These are phyloP conservation scores for Lactarius vividus DNA, from an alignment of 768 basidiomycete species.

Conservation along the genomic window DNA sequence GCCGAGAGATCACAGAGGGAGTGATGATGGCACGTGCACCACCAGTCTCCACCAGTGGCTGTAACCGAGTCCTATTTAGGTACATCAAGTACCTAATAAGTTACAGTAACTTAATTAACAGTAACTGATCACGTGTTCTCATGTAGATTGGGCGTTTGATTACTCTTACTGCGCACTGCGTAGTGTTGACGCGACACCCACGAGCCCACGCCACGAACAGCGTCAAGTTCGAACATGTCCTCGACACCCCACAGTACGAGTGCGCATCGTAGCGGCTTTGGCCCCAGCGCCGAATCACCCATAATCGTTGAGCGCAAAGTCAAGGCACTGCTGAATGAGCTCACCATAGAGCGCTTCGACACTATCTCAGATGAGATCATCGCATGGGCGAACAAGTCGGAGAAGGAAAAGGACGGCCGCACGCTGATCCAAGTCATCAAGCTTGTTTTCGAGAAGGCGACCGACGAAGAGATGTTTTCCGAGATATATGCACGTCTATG, in stretches of 20 bases:
- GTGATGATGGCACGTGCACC: no score
- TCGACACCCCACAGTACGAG: conserved; percentile 23
- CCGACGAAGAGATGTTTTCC: conserved; percentile 92
- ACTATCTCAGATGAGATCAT: conserved; percentile 95
- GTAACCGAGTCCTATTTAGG: no score
- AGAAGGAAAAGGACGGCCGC: conserved; percentile 88
- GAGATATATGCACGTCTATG: conserved; percentile 97
- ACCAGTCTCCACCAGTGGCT: no score
- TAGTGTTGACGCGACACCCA: no score
- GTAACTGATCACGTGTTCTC: no score
- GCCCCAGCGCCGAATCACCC: conserved; percentile 62
- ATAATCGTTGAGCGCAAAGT: conserved; percentile 92
- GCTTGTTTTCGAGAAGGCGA: conserved; percentile 96
- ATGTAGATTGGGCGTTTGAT: no score
- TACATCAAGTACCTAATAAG: no score
- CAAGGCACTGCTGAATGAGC: conserved; percentile 87
- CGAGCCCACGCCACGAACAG: no score
- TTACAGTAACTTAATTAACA: no score
- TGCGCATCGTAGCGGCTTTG: conserved; percentile 42
- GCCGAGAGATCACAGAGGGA: no score
- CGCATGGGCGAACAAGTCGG: conserved; percentile 89
- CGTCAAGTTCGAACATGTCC: no score
- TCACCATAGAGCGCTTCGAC: conserved; percentile 96
- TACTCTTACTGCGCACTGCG: no score
- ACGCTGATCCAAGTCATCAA: conserved; percentile 95